phyloP scores from a whole-genome alignment of 768 basidiomycete genomes.

The Calocybe cyanea region DNA sequence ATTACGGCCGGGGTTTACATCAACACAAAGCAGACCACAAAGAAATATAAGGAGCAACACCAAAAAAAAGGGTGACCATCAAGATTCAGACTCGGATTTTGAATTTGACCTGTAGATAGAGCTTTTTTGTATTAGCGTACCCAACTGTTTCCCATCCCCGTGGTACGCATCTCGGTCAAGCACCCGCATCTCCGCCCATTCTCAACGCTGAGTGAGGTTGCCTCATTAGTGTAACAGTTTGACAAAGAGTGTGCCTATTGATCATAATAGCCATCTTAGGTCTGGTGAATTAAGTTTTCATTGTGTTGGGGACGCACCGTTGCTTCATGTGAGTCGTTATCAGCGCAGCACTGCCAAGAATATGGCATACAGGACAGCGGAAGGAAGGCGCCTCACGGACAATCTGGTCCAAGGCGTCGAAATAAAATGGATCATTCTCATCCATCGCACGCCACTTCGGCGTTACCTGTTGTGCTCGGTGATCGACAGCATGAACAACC shows the following conservation, averaged over 20 bases:
- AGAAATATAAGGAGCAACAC: constrained; percentile 52
- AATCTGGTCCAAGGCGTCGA: constrained; percentile 10
- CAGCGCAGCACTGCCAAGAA: constrained; percentile 12
- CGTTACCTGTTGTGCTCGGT: constrained; percentile 4
- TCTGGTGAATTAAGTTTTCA: neutral
- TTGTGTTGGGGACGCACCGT: constrained; percentile 5
- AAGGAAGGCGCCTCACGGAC: constrained; percentile 12
- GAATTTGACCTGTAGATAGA: constrained; percentile 60
- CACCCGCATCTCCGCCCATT: neutral
- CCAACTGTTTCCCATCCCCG: neutral
- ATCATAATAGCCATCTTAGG: neutral
- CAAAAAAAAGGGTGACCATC: constrained; percentile 32
- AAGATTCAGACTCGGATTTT: constrained; percentile 75
- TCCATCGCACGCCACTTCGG: constrained; percentile 11
- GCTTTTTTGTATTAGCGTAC: neutral
- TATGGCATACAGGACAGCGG: constrained; percentile 17
- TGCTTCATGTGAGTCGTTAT: constrained; percentile 14
- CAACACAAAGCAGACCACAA: constrained; percentile 43
- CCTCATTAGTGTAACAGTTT: constrained; percentile 13
- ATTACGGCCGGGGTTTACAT: constrained; percentile 54
- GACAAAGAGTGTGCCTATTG: constrained; percentile 14
- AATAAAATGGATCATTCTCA: constrained; percentile 11
- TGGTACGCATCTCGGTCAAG: neutral
- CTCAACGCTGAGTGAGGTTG: constrained; percentile 16
- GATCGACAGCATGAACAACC: constrained; percentile 15